Conservation (phyloP, 139 green algal species). For the Trebouxia sp. region DNA sequence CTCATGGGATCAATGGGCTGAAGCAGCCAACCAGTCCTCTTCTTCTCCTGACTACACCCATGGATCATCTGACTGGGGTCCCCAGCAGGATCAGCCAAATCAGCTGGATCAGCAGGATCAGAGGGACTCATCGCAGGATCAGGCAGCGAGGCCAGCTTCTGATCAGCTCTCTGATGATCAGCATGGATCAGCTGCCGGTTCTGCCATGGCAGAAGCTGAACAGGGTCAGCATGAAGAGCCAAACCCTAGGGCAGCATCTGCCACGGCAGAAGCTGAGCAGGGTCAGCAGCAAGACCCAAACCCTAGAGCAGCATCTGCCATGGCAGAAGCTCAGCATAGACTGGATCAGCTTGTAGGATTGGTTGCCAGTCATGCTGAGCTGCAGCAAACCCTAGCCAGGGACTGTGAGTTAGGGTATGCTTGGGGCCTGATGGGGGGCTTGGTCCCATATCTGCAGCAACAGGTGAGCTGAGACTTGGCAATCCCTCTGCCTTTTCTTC, state of each 20-base stretch:
- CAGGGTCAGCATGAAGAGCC: neutral
- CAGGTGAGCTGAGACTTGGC: neutral
- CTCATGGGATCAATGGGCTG: conserved; percentile 11
- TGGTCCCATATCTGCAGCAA: neutral
- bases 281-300: too few relatives aligned
- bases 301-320: neutral
- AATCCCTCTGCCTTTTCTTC: neutral
- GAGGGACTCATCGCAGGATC: neutral
- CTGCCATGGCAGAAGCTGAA: conserved; percentile 15
- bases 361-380: neutral
- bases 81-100: too few relatives aligned
- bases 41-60: neutral
- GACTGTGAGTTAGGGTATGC: neutral
- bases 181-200: neutral
- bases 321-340: conserved; percentile 17
- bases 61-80: conserved; percentile 14
- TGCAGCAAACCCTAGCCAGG: neutral
- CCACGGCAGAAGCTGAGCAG: conserved; percentile 12
- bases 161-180: neutral
- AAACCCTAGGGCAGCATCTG: neutral
- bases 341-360: conserved; percentile 10
- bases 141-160: neutral
- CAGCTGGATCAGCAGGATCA: neutral
- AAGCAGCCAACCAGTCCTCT: neutral
- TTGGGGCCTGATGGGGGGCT: neutral